Evolutionary conservation across 352 stramenopile genomes (phyloP).

Genomic region (Globisporangium cystogenes): DNA sequence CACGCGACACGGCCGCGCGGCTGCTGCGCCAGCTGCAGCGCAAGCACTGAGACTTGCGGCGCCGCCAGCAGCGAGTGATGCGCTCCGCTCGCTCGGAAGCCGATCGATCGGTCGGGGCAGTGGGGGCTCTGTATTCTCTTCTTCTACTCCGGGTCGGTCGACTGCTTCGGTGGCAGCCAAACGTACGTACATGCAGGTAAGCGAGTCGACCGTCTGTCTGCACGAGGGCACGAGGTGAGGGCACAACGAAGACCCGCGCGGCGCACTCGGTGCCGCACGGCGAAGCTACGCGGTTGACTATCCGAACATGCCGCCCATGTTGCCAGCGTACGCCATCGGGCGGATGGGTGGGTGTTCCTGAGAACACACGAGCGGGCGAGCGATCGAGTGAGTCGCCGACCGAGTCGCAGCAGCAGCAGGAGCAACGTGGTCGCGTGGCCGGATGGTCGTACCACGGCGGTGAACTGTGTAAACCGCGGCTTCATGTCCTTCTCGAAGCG

Average conservation of each 20-base stretch:
- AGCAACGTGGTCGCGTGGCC: too few species aligned
- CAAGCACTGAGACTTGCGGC: conserved; percentile 1
- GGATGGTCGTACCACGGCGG: conserved; percentile 73
- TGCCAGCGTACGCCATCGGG: conserved; percentile 87
- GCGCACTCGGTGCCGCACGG: neutral
- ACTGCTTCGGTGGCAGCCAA: neutral
- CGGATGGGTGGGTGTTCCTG: conserved; percentile 86
- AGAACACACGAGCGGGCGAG: neutral
- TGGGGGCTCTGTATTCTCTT: neutral
- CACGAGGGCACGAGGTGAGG: neutral
- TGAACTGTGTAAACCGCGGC: conserved; percentile 95
- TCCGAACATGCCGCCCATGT: conserved; percentile 88
- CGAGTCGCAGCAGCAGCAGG: too few species aligned
- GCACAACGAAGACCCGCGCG: neutral
- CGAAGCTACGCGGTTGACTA: conserved; percentile 17
- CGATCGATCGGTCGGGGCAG: neutral
- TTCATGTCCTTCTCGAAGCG: conserved; percentile 95
- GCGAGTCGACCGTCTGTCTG: neutral
- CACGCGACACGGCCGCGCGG: neutral
- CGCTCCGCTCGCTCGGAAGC: neutral
- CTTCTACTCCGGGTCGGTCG: neutral
- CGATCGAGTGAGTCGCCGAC: neutral
- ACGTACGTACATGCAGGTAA: neutral
- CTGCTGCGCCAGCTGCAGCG: conserved; percentile 11
- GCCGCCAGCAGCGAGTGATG: neutral